phyloP scores from a whole-genome alignment of 1,284 basidiomycete genomes.

The Earliella scabrosa region DNA sequence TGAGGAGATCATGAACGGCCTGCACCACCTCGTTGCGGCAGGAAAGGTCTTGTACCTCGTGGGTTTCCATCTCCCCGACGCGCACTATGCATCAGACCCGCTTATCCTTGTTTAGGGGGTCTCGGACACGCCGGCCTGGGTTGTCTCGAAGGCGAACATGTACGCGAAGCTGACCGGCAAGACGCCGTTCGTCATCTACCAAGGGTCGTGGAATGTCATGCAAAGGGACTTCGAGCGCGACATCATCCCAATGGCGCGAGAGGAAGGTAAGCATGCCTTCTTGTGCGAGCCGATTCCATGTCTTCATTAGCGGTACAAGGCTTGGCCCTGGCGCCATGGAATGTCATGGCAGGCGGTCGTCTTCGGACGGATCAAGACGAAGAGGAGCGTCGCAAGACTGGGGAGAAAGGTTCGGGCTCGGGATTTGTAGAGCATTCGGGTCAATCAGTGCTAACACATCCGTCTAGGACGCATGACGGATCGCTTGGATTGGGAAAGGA shows the following conservation, averaged over 20 bases:
- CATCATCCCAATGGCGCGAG: slow-evolving; percentile 54
- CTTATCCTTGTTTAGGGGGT: too few relatives aligned
- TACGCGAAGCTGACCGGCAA: slow-evolving; percentile 43
- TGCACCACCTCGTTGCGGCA: slow-evolving; percentile 44
- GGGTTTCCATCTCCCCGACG: too few relatives aligned
- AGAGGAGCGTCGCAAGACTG: slow-evolving; percentile 41
- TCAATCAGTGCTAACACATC: too few relatives aligned
- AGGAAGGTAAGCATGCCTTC: slow-evolving; percentile 41
- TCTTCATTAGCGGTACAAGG: slow-evolving; percentile 37
- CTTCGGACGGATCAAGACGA: slow-evolving; percentile 53
- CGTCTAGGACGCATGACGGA: too few relatives aligned
- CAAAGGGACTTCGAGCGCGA: slow-evolving; percentile 38
- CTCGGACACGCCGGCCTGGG: slow-evolving; percentile 35
- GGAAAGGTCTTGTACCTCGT: slow-evolving; percentile 51
- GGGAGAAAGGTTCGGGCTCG: slow-evolving; percentile 49
- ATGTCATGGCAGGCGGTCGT: slow-evolving; percentile 50
- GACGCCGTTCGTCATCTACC: slow-evolving; percentile 56
- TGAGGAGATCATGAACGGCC: slow-evolving; percentile 52
- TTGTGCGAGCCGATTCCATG: too few relatives aligned
- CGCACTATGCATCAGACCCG: too few relatives aligned
- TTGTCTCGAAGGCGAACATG: slow-evolving; percentile 33
- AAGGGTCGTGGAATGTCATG: slow-evolving; percentile 56
- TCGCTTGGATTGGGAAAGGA: slow-evolving; percentile 53
- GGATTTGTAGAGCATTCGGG: too few relatives aligned
- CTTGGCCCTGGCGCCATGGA: slow-evolving; percentile 53